phyloP scores from a whole-genome alignment of 2,329 filamentous ascomycete species.

The Aspergillus awamori region DNA sequence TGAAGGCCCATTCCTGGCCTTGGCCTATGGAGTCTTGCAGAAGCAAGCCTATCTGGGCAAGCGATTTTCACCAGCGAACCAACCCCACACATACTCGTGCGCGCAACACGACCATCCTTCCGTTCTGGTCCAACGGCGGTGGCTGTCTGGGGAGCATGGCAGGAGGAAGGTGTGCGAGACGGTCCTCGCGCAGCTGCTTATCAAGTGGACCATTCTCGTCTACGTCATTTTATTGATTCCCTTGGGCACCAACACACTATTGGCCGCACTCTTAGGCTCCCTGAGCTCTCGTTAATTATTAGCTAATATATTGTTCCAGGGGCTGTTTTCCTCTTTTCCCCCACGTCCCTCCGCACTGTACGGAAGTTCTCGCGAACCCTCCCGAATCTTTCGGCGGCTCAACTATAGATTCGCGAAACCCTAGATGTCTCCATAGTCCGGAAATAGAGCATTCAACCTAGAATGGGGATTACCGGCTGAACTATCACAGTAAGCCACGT shows the following conservation, averaged over 20 bases:
- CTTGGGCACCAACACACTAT: slow-evolving; percentile 5
- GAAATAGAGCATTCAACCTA: background rate
- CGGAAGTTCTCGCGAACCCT: too few species aligned
- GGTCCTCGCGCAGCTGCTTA: slow-evolving; percentile 15
- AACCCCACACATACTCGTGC: slow-evolving; percentile 17
- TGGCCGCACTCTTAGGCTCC: background rate
- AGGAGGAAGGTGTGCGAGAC: background rate
- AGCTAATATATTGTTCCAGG: slow-evolving; percentile 6
- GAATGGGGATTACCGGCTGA: background rate
- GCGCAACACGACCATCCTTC: slow-evolving; percentile 16
- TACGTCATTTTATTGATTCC: slow-evolving; percentile 26
- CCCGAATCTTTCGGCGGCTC: background rate
- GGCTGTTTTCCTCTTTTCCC: background rate
- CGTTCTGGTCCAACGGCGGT: slow-evolving; percentile 8
- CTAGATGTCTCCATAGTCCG: background rate
- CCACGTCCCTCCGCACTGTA: too few species aligned
- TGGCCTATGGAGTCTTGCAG: slow-evolving; percentile 10
- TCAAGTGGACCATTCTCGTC: slow-evolving; percentile 16
- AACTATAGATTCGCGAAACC: background rate
- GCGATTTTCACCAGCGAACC: slow-evolving; percentile 11
- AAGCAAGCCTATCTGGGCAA: slow-evolving; percentile 12
- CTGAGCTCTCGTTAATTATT: background rate
- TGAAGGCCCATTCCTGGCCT: slow-evolving; percentile 15
- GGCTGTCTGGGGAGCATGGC: slow-evolving; percentile 14
- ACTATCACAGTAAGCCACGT: background rate